phyloP scores from a whole-genome alignment of 495 filamentous ascomycete genomes.

The Aspergillus asperescens region DNA sequence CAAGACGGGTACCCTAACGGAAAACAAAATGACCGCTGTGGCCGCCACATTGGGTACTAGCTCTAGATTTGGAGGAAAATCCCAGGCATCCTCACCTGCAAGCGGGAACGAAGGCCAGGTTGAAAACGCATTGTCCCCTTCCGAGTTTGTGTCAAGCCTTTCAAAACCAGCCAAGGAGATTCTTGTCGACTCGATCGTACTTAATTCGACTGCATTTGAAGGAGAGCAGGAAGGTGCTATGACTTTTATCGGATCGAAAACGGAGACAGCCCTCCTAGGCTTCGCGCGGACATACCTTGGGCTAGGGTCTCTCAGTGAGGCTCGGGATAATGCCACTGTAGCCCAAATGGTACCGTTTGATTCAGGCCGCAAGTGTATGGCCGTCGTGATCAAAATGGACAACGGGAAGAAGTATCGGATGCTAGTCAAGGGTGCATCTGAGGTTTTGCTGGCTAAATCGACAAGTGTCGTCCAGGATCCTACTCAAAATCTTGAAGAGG shows the following conservation, averaged over 20 bases:
- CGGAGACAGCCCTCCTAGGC: conserved; percentile 74
- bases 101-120: conserved; percentile 1
- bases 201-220: conserved; percentile 89
- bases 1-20: conserved; percentile 92
- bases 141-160: conserved; percentile 58
- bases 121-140: conserved; percentile 41
- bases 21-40: conserved; percentile 89
- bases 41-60: conserved; percentile 67
- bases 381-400: conserved; percentile 61
- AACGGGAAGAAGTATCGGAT: conserved; percentile 65
- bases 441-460: conserved; percentile 72
- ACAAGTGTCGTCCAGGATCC: conserved; percentile 68
- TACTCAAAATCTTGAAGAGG: conserved; percentile 50
- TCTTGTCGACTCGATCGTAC: conserved; percentile 66
- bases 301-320: conserved; percentile 64
- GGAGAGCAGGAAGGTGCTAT: conserved; percentile 61
- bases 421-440: conserved; percentile 83
- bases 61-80: conserved; percentile 62
- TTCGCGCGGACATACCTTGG: conserved; percentile 73
- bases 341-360: conserved; percentile 81
- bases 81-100: conserved; percentile 12
- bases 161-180: conserved; percentile 54
- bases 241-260: conserved; percentile 83
- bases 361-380: conserved; percentile 86
- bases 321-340: conserved; percentile 62